A percentile compares a stretch with the other conserved stretches of the same genome.
phyloP scores from a whole-genome alignment of 495 filamentous ascomycete species.

The Hyphodiscus hymeniophilus region DNA sequence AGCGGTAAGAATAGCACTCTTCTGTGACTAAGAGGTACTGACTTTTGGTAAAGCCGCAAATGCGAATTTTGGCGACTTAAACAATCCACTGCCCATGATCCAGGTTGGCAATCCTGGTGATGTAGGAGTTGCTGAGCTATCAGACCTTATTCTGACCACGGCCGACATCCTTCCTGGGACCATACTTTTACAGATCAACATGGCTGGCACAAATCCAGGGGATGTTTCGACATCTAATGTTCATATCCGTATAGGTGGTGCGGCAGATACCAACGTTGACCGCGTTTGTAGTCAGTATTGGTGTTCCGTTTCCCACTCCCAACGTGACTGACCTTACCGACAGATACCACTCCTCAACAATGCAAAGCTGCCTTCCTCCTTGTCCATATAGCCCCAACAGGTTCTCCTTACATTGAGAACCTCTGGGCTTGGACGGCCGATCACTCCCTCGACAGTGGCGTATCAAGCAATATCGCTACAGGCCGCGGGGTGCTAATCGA shows the following conservation, averaged over 20 bases:
- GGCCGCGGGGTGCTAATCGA: conserved; percentile 57
- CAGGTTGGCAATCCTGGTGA: conserved; percentile 29
- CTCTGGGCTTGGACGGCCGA: conserved; percentile 48
- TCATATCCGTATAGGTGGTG: conserved; percentile 50
- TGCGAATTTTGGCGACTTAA: conserved; percentile 23
- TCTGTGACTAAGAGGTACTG: no score
- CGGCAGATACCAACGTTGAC: conserved; percentile 36
- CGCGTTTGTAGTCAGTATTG: no score
- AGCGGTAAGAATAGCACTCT: no score
- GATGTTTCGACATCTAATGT: conserved; percentile 47
- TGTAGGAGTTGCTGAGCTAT: conserved; percentile 24
- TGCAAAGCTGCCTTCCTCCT: conserved; percentile 47
- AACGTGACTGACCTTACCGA: no score
- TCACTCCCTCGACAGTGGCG: conserved; percentile 48
- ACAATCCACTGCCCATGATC: conserved; percentile 27
- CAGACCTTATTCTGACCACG: conserved; percentile 40
- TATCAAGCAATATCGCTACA: conserved; percentile 41
- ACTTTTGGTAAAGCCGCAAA: no score
- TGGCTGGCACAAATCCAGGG: conserved; percentile 9
- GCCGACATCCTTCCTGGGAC: conserved; percentile 33
- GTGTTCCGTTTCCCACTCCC: no score
- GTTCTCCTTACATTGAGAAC: conserved; percentile 47
- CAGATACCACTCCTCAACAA: conserved; percentile 22
- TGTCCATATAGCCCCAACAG: conserved; percentile 38
- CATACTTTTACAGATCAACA: conserved; percentile 18